Conservation (phyloP, 2,329 filamentous ascomycete genomes). For the Talaromyces rugulosus region DNA sequence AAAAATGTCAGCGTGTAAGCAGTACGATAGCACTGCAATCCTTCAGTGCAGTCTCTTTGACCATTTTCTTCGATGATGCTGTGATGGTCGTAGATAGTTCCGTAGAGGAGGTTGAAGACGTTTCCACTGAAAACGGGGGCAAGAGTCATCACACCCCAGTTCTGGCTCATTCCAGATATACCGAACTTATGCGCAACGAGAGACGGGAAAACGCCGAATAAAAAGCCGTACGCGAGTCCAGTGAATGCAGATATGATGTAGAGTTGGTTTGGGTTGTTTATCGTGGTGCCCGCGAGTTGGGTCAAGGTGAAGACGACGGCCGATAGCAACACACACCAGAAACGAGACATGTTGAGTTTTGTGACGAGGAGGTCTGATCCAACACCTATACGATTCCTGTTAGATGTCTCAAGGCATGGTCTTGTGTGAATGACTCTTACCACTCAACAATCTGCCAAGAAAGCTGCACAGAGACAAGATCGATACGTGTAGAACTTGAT, state of each 20-base stretch:
- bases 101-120: constrained; percentile 89
- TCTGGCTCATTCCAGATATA: constrained; percentile 81
- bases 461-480: constrained; percentile 90
- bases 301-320: constrained; percentile 73
- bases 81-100: constrained; percentile 75
- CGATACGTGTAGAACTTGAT: constrained; percentile 88
- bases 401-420: constrained; percentile 4
- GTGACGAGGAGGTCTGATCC: constrained; percentile 89
- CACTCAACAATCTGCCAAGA: constrained; percentile 70
- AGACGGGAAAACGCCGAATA: constrained; percentile 91
- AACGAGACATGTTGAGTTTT: constrained; percentile 70
- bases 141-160: constrained; percentile 94
- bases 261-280: constrained; percentile 73
- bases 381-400: constrained; percentile 54
- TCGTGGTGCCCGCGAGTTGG: constrained; percentile 69
- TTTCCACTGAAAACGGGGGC: constrained; percentile 85
- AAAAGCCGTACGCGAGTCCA: constrained; percentile 84
- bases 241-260: constrained; percentile 76
- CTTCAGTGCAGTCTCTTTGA: constrained; percentile 70
- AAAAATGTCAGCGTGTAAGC: constrained; percentile 77
- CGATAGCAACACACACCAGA: constrained; percentile 85
- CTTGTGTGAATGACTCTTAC: constrained; percentile 43
- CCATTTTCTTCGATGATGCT: constrained; percentile 65
- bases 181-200: constrained; percentile 88
- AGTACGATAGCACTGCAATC: constrained; percentile 71